phyloP scores from a whole-genome alignment of 2,329 filamentous ascomycete species.

The Aspergillus phoenicis region DNA sequence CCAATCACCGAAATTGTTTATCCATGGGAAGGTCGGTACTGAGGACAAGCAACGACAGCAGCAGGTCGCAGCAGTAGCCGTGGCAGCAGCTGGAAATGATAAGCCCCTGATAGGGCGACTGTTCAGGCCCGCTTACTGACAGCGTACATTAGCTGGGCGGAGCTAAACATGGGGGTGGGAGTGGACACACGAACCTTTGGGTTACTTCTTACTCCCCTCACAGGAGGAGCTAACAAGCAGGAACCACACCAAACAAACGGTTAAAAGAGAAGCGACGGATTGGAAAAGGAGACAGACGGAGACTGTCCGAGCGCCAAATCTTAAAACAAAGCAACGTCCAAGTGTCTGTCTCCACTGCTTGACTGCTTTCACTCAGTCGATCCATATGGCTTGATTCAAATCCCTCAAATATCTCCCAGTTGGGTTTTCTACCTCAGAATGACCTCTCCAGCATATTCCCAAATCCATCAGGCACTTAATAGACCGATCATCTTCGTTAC shows the following conservation, averaged over 20 bases:
- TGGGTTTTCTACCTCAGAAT: not conserved
- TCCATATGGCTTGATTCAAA: not conserved
- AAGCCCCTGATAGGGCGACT: conserved; percentile 1
- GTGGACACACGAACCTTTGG: not conserved
- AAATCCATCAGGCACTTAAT: not conserved
- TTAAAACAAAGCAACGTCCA: too few relatives aligned
- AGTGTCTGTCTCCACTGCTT: not conserved
- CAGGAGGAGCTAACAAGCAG: not conserved
- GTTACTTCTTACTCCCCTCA: not conserved
- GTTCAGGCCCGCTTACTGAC: not conserved
- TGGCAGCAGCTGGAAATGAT: not conserved
- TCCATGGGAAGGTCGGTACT: not conserved
- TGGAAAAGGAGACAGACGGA: not conserved
- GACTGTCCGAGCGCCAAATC: not conserved
- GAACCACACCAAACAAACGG: not conserved
- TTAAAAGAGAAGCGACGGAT: not conserved
- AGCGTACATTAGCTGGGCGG: not conserved
- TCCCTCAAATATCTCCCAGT: not conserved
- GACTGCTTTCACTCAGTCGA: too few relatives aligned
- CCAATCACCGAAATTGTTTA: not conserved
- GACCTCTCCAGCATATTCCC: not conserved
- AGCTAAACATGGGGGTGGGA: not conserved
- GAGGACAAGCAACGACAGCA: too few relatives aligned
- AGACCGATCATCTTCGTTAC: not conserved
- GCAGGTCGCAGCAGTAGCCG: too few relatives aligned